A percentile compares a stretch with the other conserved stretches of the same genome.
Evolutionary conservation across 192 early-diverging fungal species (phyloP).

Genomic region (Coemansia sp.): DNA sequence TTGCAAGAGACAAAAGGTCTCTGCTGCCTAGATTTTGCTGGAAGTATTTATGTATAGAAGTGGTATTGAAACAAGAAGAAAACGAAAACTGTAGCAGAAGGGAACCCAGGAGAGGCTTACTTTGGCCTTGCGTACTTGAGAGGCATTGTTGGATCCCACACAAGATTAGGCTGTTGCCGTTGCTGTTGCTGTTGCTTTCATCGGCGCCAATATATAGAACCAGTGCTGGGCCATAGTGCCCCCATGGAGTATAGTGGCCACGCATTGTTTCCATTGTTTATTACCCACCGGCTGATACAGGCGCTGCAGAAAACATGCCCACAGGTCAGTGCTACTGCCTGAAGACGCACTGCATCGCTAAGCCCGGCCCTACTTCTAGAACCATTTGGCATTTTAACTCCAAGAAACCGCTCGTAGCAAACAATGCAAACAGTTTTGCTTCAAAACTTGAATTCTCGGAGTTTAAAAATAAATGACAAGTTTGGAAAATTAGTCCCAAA

Average conservation of each 20-base stretch:
- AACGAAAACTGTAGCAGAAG: neutral
- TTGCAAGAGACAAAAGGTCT: conserved; percentile 22
- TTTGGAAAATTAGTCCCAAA: neutral
- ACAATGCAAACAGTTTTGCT: neutral
- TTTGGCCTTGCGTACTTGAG: conserved; percentile 37
- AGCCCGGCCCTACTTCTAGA: too few relatives aligned
- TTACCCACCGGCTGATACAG: neutral
- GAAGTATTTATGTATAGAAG: too few relatives aligned
- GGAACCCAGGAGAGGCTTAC: neutral
- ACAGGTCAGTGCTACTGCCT: neutral
- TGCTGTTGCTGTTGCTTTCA: neutral
- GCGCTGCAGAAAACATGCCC: neutral
- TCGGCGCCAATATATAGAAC: neutral
- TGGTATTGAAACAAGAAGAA: too few relatives aligned
- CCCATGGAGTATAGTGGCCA: neutral
- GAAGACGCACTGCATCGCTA: neutral
- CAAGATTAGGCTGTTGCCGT: conserved; percentile 18
- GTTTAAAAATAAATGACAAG: neutral
- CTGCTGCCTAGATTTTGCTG: neutral
- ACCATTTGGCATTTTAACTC: neutral
- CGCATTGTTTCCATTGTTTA: neutral
- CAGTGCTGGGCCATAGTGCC: neutral
- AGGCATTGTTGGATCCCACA: conserved; percentile 50
- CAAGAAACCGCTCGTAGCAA: neutral
- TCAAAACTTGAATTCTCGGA: too few relatives aligned